Conservation (phyloP, 73 alveolate genomes). For the Paraurostyla sp. region DNA sequence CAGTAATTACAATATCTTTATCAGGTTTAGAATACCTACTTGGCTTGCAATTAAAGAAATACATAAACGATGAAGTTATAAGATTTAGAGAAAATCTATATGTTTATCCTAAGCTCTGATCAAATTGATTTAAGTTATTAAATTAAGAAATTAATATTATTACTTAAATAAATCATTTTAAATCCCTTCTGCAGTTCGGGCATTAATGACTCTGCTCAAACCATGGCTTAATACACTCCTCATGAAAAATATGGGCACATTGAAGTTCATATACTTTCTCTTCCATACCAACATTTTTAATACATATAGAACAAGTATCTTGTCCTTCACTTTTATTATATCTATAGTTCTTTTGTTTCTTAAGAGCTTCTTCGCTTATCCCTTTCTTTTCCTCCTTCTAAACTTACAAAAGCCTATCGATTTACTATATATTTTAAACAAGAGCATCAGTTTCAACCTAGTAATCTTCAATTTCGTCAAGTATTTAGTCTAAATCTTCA, state of each 20-base stretch:
- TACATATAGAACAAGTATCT: conserved; percentile 48
- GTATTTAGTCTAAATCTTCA: conserved; percentile 26
- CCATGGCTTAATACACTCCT: conserved; percentile 85
- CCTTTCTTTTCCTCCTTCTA: background rate
- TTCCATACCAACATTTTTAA: background rate
- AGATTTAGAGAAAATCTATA: background rate
- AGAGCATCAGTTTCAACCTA: conserved; percentile 9
- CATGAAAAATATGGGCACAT: conserved; percentile 88
- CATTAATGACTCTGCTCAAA: conserved; percentile 80
- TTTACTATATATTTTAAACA: background rate
- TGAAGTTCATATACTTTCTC: conserved; percentile 53
- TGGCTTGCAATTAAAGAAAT: background rate
- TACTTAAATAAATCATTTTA: conserved; percentile 29
- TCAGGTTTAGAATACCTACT: too few species aligned
- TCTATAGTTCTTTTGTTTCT: background rate
- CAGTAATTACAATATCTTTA: too few species aligned
- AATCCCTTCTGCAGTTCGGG: conserved; percentile 82
- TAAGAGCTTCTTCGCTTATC: background rate
- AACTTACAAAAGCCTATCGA: background rate
- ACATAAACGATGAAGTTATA: too few species aligned
- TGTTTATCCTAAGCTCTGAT: background rate
- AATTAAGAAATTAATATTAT: background rate
- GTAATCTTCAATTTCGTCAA: conserved; percentile 20
- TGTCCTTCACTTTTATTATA: background rate
- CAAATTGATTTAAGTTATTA: background rate